phyloP scores from a whole-genome alignment of 495 filamentous ascomycete species.

The Hyaloscypha hepaticicola region DNA sequence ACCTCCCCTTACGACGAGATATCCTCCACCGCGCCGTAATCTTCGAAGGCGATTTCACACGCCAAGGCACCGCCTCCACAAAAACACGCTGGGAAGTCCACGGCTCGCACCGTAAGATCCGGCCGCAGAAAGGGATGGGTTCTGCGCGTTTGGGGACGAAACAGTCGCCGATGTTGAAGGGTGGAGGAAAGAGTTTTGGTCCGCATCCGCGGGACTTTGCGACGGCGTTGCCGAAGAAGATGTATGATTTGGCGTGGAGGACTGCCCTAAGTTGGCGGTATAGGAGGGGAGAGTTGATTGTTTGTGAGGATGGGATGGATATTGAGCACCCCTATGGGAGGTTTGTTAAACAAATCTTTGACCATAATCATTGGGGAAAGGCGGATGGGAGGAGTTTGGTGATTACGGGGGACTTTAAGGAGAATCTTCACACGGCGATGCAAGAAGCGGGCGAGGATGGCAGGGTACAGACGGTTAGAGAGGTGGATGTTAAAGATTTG shows the following conservation, averaged over 20 bases:
- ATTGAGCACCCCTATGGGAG: constrained; percentile 54
- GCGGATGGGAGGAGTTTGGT: constrained; percentile 71
- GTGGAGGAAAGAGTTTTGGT: constrained; percentile 84
- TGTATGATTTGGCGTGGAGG: constrained; percentile 95
- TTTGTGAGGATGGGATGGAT: constrained; percentile 72
- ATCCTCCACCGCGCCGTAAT: constrained; percentile 90
- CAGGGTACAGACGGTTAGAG: constrained; percentile 60
- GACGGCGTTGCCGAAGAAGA: constrained; percentile 77
- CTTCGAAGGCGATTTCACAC: constrained; percentile 87
- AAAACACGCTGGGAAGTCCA: constrained; percentile 84
- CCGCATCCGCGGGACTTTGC: constrained; percentile 82
- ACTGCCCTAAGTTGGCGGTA: constrained; percentile 92
- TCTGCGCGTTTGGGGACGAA: constrained; percentile 73
- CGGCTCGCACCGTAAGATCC: constrained; percentile 74
- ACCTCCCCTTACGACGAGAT: constrained; percentile 84
- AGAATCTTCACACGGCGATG: constrained; percentile 58
- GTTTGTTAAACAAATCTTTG: constrained; percentile 63
- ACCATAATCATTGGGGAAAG: constrained; percentile 69
- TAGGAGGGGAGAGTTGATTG: constrained; percentile 77
- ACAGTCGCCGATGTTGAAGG: constrained; percentile 78
- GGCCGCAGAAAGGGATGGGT: constrained; percentile 83
- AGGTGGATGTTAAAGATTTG: constrained; percentile 93
- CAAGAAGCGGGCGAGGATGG: constrained; percentile 61
- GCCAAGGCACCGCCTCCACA: constrained; percentile 81
- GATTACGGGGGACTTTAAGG: constrained; percentile 59